These are phyloP conservation scores for Lachancea nothofagi DNA, from an alignment of 805 yeast species.

Conservation along the genomic window DNA sequence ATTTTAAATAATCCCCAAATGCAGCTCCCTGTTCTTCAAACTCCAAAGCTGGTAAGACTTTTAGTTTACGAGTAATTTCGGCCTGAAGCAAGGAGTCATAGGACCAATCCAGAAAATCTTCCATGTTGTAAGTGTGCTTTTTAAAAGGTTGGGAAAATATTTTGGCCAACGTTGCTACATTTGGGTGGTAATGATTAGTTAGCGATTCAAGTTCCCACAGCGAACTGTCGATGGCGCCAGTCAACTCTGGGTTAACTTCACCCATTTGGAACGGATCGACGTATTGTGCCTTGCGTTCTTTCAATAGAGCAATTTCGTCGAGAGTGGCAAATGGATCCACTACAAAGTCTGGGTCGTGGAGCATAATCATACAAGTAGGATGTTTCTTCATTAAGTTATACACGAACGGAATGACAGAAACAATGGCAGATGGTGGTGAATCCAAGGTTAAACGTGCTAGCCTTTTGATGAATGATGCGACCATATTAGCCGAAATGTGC, in stretches of 20 bases:
- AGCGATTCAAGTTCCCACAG: constrained; percentile 86
- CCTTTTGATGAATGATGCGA: constrained; percentile 85
- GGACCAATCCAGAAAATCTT: constrained; percentile 91
- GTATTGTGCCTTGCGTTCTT: constrained; percentile 27
- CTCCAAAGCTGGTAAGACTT: constrained; percentile 73
- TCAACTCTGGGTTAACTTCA: constrained; percentile 69
- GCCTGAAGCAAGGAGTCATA: constrained; percentile 60
- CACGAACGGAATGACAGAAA: constrained; percentile 81
- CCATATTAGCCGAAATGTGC: constrained; percentile 74
- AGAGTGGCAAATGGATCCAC: constrained; percentile 24
- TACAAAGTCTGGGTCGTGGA: constrained; percentile 47
- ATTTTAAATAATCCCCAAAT: constrained; percentile 19
- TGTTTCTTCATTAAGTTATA: constrained; percentile 86
- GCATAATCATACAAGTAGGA: constrained; percentile 87
- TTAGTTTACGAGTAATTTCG: constrained; percentile 59
- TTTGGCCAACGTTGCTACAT: constrained; percentile 85
- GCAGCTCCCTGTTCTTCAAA: constrained; percentile 40
- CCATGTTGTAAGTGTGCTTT: constrained; percentile 81
- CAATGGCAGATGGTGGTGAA: constrained; percentile 86
- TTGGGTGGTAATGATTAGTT: constrained; percentile 87
- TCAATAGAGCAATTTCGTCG: constrained; percentile 25
- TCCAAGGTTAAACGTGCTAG: constrained; percentile 67
- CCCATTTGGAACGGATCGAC: constrained; percentile 60
- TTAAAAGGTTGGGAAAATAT: constrained; percentile 86
- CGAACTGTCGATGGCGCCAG: constrained; percentile 78